These are phyloP conservation scores for Sclerotinia spermophila DNA, from an alignment of 2,329 filamentous ascomycete genomes.

Conservation along the genomic window DNA sequence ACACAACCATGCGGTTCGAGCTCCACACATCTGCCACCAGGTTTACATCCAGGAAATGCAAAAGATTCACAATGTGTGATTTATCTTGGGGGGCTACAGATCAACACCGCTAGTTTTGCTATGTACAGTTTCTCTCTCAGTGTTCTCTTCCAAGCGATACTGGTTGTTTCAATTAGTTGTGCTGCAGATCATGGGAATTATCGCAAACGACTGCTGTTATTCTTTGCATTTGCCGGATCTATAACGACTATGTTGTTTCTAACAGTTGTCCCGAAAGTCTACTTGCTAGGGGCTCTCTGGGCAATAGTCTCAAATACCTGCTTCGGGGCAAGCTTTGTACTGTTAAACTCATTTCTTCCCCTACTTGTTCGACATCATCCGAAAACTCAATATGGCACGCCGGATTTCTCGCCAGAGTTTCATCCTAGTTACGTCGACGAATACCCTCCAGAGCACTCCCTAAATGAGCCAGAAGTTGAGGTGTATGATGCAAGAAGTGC, in stretches of 20 bases:
- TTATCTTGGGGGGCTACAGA: slow-evolving; percentile 73
- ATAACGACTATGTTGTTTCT: slow-evolving; percentile 86
- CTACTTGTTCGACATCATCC: slow-evolving; percentile 83
- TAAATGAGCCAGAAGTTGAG: slow-evolving; percentile 19
- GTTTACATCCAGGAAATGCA: slow-evolving; percentile 22
- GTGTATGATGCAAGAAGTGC: slow-evolving; percentile 46
- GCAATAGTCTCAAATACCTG: slow-evolving; percentile 91
- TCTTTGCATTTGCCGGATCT: slow-evolving; percentile 81
- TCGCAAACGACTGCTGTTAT: slow-evolving; percentile 80
- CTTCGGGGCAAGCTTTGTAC: slow-evolving; percentile 90
- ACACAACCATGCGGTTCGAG: slow-evolving; percentile 63
- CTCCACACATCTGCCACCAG: slow-evolving; percentile 27
- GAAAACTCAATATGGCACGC: slow-evolving; percentile 32
- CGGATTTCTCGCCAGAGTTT: slow-evolving; percentile 30
- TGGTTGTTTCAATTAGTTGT: slow-evolving; percentile 95
- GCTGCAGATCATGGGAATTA: slow-evolving; percentile 92
- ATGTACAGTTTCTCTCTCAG: slow-evolving; percentile 98
- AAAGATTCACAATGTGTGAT: slow-evolving; percentile 71
- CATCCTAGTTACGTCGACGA: slow-evolving; percentile 25
- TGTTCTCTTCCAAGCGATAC: slow-evolving; percentile 79
- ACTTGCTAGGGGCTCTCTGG: slow-evolving; percentile 75
- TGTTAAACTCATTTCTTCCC: slow-evolving; percentile 92
- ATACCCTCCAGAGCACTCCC: slow-evolving; percentile 22
- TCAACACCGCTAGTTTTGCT: slow-evolving; percentile 95
- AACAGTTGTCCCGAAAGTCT: slow-evolving; percentile 68